These are phyloP conservation scores for Aspergillus mulundensis DNA, from an alignment of 495 filamentous ascomycete species.

Conservation along the genomic window DNA sequence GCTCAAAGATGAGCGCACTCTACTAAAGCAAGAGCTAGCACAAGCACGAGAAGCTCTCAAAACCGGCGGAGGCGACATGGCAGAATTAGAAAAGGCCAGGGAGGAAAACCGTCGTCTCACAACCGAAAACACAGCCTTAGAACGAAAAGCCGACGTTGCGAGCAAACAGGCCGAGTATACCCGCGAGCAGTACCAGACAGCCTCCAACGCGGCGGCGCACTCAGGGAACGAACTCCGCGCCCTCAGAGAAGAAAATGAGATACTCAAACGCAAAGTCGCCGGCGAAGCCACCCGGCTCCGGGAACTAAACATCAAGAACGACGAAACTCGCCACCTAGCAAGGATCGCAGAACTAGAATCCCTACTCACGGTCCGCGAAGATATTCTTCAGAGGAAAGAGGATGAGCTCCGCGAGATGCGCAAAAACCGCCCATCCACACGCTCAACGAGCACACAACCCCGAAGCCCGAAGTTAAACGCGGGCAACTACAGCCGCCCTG, in stretches of 20 bases:
- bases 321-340: constrained; percentile 31
- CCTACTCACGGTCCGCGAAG: constrained; percentile 36
- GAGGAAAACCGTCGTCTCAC: constrained; percentile 41
- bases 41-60: constrained; percentile 45
- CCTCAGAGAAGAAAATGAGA: constrained; percentile 44
- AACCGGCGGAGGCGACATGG: constrained; percentile 46
- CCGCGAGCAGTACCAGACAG: constrained; percentile 59
- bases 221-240: constrained; percentile 46
- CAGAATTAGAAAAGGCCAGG: constrained; percentile 44
- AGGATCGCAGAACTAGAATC: constrained; percentile 50
- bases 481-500: constrained; percentile 34
- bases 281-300: constrained; percentile 50
- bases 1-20: constrained; percentile 46
- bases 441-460: constrained; percentile 44
- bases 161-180: constrained; percentile 56
- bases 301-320: constrained; percentile 44
- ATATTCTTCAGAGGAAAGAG: constrained; percentile 55
- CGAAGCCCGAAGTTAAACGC: constrained; percentile 41
- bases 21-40: constrained; percentile 47
- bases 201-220: constrained; percentile 52
- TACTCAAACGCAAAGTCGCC: constrained; percentile 46
- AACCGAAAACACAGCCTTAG: constrained; percentile 39
- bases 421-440: constrained; percentile 44
- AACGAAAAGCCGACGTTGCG: constrained; percentile 46
- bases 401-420: constrained; percentile 56